Evolutionary conservation across 140 eudicot genomes (phyloP).

Genomic region (Stevia rebaudiana): DNA sequence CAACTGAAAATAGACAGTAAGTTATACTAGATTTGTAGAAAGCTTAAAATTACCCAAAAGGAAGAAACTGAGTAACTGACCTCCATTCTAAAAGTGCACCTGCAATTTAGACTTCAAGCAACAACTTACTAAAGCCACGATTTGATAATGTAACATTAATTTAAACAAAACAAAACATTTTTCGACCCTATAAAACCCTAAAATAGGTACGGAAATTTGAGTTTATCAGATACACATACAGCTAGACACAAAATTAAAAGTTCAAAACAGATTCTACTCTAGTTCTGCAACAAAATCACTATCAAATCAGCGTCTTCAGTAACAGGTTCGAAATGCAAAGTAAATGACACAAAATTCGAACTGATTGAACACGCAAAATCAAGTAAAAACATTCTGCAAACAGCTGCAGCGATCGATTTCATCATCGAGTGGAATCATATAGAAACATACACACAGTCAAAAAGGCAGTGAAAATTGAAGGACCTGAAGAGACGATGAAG

Average conservation of each 20-base stretch:
- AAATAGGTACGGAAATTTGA: background rate
- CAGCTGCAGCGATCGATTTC: constrained; percentile 6
- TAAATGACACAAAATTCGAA: background rate
- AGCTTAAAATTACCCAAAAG: background rate
- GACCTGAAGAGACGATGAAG: constrained; percentile 23
- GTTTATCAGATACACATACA: background rate
- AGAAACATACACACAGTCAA: background rate
- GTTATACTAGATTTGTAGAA: background rate
- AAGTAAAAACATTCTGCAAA: constrained; percentile 11
- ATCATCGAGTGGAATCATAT: background rate
- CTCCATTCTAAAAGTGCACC: background rate
- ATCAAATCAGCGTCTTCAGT: background rate
- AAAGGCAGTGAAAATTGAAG: background rate
- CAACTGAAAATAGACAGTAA: background rate
- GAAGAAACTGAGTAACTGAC: background rate
- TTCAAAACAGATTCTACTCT: background rate
- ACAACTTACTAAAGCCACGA: background rate
- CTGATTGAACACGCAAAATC: background rate
- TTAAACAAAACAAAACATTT: no score
- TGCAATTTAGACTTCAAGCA: background rate
- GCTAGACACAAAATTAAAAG: background rate
- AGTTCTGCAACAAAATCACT: background rate
- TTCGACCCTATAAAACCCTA: constrained; percentile 17
- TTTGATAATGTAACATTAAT: no score
- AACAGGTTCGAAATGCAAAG: background rate